These are phyloP conservation scores for Orbilia ellipsospora DNA, from an alignment of 2,329 filamentous ascomycete genomes.

Conservation along the genomic window DNA sequence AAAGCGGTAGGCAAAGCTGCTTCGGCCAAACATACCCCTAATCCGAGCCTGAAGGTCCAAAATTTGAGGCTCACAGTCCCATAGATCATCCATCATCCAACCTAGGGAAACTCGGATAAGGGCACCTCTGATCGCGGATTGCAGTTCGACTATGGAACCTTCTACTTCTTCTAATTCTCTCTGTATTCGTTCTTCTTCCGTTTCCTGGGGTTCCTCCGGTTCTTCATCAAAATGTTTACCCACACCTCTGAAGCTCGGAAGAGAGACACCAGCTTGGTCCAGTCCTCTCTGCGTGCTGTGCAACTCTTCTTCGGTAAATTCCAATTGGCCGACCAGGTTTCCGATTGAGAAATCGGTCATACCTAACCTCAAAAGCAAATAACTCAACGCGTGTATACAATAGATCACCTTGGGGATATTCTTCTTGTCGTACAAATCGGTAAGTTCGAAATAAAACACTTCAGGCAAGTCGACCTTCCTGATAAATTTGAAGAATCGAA, in stretches of 20 bases:
- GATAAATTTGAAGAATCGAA: slow-evolving; percentile 92
- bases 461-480: slow-evolving; percentile 93
- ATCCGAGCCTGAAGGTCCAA: slow-evolving; percentile 86
- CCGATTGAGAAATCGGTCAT: slow-evolving; percentile 96
- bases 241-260: slow-evolving; percentile 99
- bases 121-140: slow-evolving; percentile 86
- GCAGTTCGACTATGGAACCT: slow-evolving; percentile 77
- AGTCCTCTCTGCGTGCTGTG: slow-evolving; percentile 97
- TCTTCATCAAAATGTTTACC: slow-evolving; percentile 88
- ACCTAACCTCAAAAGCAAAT: slow-evolving; percentile 94
- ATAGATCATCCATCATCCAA: slow-evolving; percentile 85
- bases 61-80: slow-evolving; percentile 83
- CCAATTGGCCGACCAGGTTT: slow-evolving; percentile 92
- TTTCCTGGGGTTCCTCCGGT: slow-evolving; percentile 77
- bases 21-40: slow-evolving; percentile 69
- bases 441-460: slow-evolving; percentile 93
- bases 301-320: slow-evolving; percentile 97
- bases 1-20: slow-evolving; percentile 58
- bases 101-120: slow-evolving; percentile 80
- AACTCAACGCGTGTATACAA: slow-evolving; percentile 96
- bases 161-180: slow-evolving; percentile 84
- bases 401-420: slow-evolving; percentile 99
- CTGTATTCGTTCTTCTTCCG: slow-evolving; percentile 87
- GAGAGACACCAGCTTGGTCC: slow-evolving; percentile 91
- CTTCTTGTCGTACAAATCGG: slow-evolving; percentile 99